A percentile compares a stretch with the other conserved stretches of the same genome.
Evolutionary conservation across 345 rosid species (phyloP).

Genomic region (Streptanthus diversifolius): DNA sequence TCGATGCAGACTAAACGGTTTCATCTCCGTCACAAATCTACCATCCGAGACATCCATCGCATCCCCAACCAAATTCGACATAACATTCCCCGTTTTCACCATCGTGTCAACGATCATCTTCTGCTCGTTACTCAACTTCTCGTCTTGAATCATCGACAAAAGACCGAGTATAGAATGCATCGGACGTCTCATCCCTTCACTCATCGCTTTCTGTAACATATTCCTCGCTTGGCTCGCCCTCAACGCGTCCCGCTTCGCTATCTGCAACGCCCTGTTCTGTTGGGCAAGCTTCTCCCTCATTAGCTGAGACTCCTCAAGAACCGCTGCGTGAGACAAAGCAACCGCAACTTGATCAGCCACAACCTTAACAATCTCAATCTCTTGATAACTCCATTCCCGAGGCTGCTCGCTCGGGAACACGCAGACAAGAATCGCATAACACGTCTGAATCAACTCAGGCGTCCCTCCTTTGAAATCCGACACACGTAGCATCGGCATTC

Average conservation of each 20-base stretch:
- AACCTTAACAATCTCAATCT: conserved; percentile 81
- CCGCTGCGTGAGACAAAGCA: conserved; percentile 94
- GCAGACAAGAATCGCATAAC: conserved; percentile 77
- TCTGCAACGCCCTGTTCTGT: conserved; percentile 81
- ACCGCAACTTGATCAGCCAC: conserved; percentile 98
- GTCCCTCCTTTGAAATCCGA: conserved; percentile 85
- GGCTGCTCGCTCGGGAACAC: conserved; percentile 68
- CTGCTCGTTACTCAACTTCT: conserved; percentile 55
- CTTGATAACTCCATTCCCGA: conserved; percentile 76
- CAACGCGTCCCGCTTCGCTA: conserved; percentile 62
- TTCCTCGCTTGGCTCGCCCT: conserved; percentile 87
- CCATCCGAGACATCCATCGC: conserved; percentile 77
- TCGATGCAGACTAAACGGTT: conserved; percentile 56
- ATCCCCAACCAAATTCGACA: conserved; percentile 76
- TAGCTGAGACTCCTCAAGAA: conserved; percentile 89
- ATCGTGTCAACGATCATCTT: conserved; percentile 64
- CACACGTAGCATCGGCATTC: conserved; percentile 95
- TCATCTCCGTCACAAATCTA: conserved; percentile 60
- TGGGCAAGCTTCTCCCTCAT: conserved; percentile 89
- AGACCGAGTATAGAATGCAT: conserved; percentile 80
- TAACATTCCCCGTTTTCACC: conserved; percentile 71
- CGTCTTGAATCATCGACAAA: conserved; percentile 75
- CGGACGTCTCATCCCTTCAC: conserved; percentile 89
- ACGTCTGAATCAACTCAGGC: conserved; percentile 59
- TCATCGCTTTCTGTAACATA: conserved; percentile 84